These are phyloP conservation scores for Collybia sp. DNA, from an alignment of 768 basidiomycete genomes.

Conservation along the genomic window DNA sequence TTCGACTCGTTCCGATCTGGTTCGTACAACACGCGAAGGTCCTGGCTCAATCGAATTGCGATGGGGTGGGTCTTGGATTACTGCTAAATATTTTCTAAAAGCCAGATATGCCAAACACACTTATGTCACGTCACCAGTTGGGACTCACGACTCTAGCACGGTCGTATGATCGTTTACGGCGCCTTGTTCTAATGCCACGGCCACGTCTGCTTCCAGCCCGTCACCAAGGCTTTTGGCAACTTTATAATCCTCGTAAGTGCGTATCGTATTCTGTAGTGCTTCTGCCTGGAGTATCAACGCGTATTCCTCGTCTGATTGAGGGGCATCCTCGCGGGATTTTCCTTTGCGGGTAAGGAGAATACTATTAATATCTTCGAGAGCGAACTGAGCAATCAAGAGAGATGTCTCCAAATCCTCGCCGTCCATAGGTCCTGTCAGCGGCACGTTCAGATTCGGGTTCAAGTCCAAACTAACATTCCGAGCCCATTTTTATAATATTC, in stretches of 20 bases:
- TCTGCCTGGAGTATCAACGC: constrained; percentile 11
- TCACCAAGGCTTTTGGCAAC: constrained; percentile 12
- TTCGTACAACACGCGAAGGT: too few relatives aligned
- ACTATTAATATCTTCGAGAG: constrained; percentile 8
- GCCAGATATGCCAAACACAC: too few relatives aligned
- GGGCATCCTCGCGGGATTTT: constrained; percentile 12
- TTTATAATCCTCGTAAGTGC: constrained; percentile 5
- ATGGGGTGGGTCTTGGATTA: too few relatives aligned
- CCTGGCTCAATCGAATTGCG: too few relatives aligned
- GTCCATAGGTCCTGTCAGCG: too few relatives aligned
- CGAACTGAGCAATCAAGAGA: constrained; percentile 6
- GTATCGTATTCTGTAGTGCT: constrained; percentile 5
- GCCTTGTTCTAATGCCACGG: constrained; percentile 10
- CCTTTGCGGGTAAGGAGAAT: constrained; percentile 12
- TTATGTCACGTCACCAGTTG: too few relatives aligned
- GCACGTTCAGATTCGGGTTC: too few relatives aligned
- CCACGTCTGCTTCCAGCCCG: constrained; percentile 7
- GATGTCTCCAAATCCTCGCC: too few relatives aligned
- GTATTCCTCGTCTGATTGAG: constrained; percentile 14
- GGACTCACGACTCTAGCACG: background rate
- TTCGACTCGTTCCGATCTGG: constrained; percentile 1
- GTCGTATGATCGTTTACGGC: constrained; percentile 14
- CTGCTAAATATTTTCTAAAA: too few relatives aligned
- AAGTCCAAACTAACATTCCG: too few relatives aligned
- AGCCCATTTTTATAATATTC: too few relatives aligned